Evolutionary conservation across 108 stramenopile genomes (phyloP), one percentile per base, ranked within the genome.

Genomic region (Fistulifera pelliculosa): DNA sequence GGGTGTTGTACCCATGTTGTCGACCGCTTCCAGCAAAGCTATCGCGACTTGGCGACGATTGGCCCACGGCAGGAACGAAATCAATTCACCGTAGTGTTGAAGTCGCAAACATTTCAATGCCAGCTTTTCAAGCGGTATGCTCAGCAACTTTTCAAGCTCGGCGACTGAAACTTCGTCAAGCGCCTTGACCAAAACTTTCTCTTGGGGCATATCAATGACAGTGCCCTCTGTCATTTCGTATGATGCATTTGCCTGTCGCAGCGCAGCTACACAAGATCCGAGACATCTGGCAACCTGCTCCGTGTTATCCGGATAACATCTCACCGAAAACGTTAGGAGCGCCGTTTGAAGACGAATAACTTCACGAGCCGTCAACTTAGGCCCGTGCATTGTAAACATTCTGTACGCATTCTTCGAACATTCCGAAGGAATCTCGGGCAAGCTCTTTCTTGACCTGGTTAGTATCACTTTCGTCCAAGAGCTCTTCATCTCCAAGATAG

Each of bases 271-370:
- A 57, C 86, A 92, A 43, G 64, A 69, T 19, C 76, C 78, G 48
- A 98, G 71, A 60, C 93, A 93, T 16, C 76, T 64, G 18, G 74
- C 64, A 8, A 98, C 68, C 55, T 96, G 89, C 18, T 92, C 90
- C 38, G 94, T 61, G 56, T 86, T 74, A 31, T 83, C 88, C n/a
- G 92, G 91, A 66, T 92, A 92, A 69, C 93, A 95, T 48, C 91
- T 88, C 21, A 95, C 68, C 14, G 94, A 81, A 61, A 94, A 98
- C 44, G 81, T 69, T 53, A 97, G 62, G 27, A 98, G 62, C 0
- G 85, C 75, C n/a, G 83, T 81, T 52, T 96, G 93, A 38, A 99
- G 68, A 49, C 94, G 94, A 49, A 99, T 77, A 4, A 94, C 83
- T 62, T 96, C 95, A 58, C 81, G 81, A 23, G 82, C 61, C 2